These are phyloP conservation scores for Lactifluus subvellereus DNA, from an alignment of 768 basidiomycete genomes.

Conservation along the genomic window DNA sequence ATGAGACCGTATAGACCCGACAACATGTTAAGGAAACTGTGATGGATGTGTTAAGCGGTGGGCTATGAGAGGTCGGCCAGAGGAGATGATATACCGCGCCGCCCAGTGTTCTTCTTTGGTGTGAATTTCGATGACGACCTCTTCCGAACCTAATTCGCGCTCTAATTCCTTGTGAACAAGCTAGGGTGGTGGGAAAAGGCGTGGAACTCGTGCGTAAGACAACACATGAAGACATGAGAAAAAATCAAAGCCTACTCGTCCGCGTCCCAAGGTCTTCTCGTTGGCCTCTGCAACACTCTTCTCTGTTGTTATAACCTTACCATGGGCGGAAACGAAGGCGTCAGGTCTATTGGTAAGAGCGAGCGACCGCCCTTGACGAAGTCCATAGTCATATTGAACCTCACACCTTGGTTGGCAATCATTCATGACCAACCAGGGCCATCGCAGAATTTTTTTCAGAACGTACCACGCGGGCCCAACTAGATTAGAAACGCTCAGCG, in stretches of 20 bases:
- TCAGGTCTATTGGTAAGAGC: constrained; percentile 47
- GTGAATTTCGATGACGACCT: constrained; percentile 44
- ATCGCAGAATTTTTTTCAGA: not conserved
- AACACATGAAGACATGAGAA: not conserved
- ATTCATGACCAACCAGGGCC: not conserved
- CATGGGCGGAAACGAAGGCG: constrained; percentile 49
- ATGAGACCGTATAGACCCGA: constrained; percentile 52
- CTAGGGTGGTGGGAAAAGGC: constrained; percentile 31
- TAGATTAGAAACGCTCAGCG: constrained; percentile 23
- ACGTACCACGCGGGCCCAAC: constrained; percentile 24
- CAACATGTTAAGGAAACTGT: constrained; percentile 70
- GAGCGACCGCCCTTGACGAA: constrained; percentile 50
- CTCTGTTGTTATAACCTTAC: constrained; percentile 55
- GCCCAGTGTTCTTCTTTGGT: constrained; percentile 75
- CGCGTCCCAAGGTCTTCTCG: constrained; percentile 48
- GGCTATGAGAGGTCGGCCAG: not conserved
- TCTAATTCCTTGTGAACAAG: constrained; percentile 75
- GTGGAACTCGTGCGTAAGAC: not conserved
- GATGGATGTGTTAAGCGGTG: not conserved
- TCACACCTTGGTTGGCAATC: constrained; percentile 57
- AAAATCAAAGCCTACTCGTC: constrained; percentile 40
- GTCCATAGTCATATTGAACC: constrained; percentile 70
- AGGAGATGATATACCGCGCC: constrained; percentile 44
- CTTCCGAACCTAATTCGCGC: constrained; percentile 57
- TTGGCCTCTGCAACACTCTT: constrained; percentile 47